Evolutionary conservation across 768 basidiomycete species (phyloP), one percentile per base, ranked within the genome.

Genomic region (Piloderma croceum): DNA sequence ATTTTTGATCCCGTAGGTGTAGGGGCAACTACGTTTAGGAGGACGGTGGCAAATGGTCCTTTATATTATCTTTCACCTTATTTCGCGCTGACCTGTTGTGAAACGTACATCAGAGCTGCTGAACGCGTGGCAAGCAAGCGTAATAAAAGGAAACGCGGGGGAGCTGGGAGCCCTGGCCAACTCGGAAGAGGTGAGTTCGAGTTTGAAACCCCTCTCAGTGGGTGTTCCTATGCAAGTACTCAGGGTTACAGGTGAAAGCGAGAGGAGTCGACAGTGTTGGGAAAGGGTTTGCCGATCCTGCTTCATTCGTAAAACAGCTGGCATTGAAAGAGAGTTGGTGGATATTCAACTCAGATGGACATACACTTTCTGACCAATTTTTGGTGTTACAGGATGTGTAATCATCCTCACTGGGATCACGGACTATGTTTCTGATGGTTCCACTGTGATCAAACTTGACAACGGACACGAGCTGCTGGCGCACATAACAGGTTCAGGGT

Each of bases 141-240:
- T 94, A 17, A 92, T 97, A 62, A 97, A 97, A 62, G 92, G 92
- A 3, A 96, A 97, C 54, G 85, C 90, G 0, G 88, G 77, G 12
- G 93, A 97, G 63, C 79, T 97, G 17, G 90, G 81, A 0, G 74
- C 84, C 0, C 58, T 94, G 7, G 76, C 81, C 2, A 74, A 81
- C n/a, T 86, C 85, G 1, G 59, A 59, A 11, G 93, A 93, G 69
- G 91, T 86, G 33, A 12, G 47, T 42, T 24, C 42, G 7, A 7
- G 29, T 7, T 44, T 23, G 10, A 20, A 12, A 11, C 12, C 22
- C 31, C 29, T 18, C 36, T 25, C 25, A 32, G 18, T n/a, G n/a
- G n/a, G n/a, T n/a, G n/a, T n/a, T n/a, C n/a, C 21, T 15, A 24
- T 33, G 7, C 7, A 13, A 25, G n/a, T n/a, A n/a, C n/a, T 38